phyloP scores from a whole-genome alignment of 2,329 filamentous ascomycete genomes.

The Scedosporium aurantiacum region DNA sequence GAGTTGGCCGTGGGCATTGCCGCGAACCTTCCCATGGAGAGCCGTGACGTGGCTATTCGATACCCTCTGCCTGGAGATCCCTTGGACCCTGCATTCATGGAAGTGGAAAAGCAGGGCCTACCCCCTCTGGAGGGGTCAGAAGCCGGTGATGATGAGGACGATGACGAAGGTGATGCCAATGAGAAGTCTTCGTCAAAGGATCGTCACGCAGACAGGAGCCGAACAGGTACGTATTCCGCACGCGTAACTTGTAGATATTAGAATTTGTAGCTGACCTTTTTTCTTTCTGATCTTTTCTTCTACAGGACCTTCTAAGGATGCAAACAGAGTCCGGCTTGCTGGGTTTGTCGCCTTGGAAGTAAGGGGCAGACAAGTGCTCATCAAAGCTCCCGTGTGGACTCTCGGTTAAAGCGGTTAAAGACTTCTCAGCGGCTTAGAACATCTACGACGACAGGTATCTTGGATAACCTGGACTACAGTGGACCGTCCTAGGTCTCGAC shows the following conservation, averaged over 20 bases:
- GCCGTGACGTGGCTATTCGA: conserved; percentile 76
- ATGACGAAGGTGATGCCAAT: conserved; percentile 31
- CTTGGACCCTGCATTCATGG: conserved; percentile 69
- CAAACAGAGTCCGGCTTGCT: conserved; percentile 57
- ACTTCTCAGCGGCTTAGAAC: neutral
- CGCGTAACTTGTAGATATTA: neutral
- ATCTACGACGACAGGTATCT: neutral
- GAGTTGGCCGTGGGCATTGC: conserved; percentile 81
- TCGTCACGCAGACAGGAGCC: neutral
- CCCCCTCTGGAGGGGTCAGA: conserved; percentile 45
- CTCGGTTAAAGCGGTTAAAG: conserved; percentile 20
- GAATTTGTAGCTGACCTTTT: neutral
- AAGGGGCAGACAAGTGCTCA: conserved; percentile 60
- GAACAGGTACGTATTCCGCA: neutral
- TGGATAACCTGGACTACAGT: neutral
- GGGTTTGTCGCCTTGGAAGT: conserved; percentile 68
- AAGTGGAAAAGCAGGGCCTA: conserved; percentile 63
- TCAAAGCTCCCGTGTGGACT: conserved; percentile 66
- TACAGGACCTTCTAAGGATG: conserved; percentile 24
- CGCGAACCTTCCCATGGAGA: conserved; percentile 79
- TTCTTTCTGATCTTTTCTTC: neutral
- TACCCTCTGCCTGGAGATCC: conserved; percentile 71
- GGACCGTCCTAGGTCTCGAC: too few species aligned
- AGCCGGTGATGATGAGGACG: conserved; percentile 30
- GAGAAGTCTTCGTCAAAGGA: conserved; percentile 26